These are phyloP conservation scores for Stagonosporopsis tanaceti DNA, from an alignment of 2,329 filamentous ascomycete genomes.

Conservation along the genomic window DNA sequence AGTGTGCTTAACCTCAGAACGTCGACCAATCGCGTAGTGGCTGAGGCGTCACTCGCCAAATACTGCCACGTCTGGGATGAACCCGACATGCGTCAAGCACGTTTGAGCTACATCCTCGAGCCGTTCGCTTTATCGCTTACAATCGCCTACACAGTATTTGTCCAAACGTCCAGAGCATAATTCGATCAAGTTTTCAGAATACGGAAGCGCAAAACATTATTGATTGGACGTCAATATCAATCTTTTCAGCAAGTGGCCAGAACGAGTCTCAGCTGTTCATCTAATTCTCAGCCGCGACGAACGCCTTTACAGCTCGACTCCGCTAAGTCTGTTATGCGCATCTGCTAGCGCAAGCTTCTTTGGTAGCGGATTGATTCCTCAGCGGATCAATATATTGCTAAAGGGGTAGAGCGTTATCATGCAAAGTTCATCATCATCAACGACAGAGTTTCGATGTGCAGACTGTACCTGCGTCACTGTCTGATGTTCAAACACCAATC, in stretches of 20 bases:
- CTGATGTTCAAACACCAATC: constrained; percentile 30
- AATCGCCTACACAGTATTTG: constrained; percentile 28
- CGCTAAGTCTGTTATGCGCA: constrained; percentile 4
- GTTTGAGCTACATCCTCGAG: constrained; percentile 36
- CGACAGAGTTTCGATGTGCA: constrained; percentile 15
- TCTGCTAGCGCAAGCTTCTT: constrained; percentile 16
- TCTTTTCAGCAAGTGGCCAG: constrained; percentile 11
- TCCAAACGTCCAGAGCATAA: constrained; percentile 24
- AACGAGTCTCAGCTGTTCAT: constrained; percentile 7
- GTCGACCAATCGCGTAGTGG: constrained; percentile 12
- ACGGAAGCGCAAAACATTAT: constrained; percentile 6
- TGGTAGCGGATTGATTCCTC: constrained; percentile 20
- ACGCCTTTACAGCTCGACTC: constrained; percentile 18
- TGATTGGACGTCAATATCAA: constrained; percentile 17
- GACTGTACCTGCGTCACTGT: constrained; percentile 44
- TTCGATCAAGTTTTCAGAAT: constrained; percentile 3
- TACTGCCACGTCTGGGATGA: constrained; percentile 36
- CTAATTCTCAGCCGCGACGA: constrained; percentile 14
- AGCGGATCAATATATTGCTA: constrained; percentile 19
- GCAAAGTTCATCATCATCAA: constrained; percentile 1
- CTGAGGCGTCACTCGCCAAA: constrained; percentile 35
- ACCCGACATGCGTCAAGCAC: constrained; percentile 40
- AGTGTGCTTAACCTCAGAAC: constrained; percentile 5
- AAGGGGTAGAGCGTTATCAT: constrained; percentile 8
- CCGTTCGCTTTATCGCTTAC: constrained; percentile 29